These are phyloP conservation scores for Picochlorum sp. DNA, from an alignment of 139 green algal genomes.

Conservation along the genomic window DNA sequence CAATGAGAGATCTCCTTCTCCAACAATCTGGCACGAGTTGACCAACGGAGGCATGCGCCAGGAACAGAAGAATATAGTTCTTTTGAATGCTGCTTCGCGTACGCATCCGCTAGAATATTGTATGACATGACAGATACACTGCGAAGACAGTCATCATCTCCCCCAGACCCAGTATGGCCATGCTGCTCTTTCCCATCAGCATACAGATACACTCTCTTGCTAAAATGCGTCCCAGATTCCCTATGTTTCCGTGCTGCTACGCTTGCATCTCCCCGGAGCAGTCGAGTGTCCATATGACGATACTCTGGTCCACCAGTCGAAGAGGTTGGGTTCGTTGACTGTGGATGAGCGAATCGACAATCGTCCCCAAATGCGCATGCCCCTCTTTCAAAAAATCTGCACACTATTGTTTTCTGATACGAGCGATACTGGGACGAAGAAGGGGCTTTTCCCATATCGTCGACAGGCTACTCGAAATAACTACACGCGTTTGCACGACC, in stretches of 20 bases:
- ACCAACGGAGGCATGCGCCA: constrained; percentile 43
- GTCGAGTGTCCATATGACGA: no score
- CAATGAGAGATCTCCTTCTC: constrained; percentile 17
- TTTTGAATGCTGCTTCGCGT: constrained; percentile 45
- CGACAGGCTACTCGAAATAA: no score
- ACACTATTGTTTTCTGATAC: background rate
- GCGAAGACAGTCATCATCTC: background rate
- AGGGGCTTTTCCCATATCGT: no score
- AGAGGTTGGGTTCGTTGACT: background rate
- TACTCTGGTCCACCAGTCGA: no score
- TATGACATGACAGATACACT: constrained; percentile 59
- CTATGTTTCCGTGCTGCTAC: no score
- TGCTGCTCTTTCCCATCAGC: background rate
- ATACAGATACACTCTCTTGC: no score
- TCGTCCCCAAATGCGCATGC: background rate
- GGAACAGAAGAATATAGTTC: constrained; percentile 54
- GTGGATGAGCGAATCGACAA: background rate
- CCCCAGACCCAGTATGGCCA: background rate
- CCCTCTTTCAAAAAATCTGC: constrained; percentile 1
- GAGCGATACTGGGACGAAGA: no score
- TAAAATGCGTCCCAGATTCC: no score
- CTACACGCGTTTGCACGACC: no score
- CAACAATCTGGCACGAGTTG: constrained; percentile 22
- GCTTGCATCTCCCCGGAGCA: no score
- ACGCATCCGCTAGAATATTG: constrained; percentile 66